Conservation (phyloP, 129 eudicot species). For the Lonicera japonica region DNA sequence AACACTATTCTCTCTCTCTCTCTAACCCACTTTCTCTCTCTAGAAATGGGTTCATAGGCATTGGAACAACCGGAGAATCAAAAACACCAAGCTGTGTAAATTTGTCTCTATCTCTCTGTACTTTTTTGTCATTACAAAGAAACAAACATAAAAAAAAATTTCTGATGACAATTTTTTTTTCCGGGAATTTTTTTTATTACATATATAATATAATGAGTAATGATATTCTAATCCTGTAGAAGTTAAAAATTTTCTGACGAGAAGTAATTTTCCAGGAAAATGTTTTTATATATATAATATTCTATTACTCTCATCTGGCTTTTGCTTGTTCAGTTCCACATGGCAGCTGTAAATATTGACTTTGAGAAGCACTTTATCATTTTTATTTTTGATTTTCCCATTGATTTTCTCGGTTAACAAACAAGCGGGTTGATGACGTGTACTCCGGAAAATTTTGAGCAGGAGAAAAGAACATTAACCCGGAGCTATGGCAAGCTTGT, state of each 20-base stretch:
- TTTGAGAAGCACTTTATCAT: too few relatives aligned
- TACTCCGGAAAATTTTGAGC: slow-evolving; percentile 12
- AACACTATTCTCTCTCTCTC: background rate
- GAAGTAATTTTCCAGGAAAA: too few relatives aligned
- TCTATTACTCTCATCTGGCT: too few relatives aligned
- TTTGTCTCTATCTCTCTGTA: slow-evolving; percentile 15
- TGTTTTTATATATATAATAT: too few relatives aligned
- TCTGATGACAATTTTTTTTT: too few relatives aligned
- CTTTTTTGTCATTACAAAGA: background rate
- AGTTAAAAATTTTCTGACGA: too few relatives aligned
- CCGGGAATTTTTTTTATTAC: too few relatives aligned
- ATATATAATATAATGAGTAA: too few relatives aligned
- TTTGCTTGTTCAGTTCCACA: too few relatives aligned
- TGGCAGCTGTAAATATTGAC: too few relatives aligned
- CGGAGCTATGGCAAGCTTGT: slow-evolving; percentile 95
- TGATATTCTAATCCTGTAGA: too few relatives aligned
- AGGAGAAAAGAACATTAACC: slow-evolving; percentile 73
- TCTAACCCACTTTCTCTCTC: background rate
- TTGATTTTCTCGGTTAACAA: background rate
- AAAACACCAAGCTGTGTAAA: background rate
- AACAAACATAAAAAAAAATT: too few relatives aligned
- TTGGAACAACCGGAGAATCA: slow-evolving; percentile 11
- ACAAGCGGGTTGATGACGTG: background rate
- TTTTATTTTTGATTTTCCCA: background rate
- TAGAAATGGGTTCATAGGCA: background rate